phyloP scores from a whole-genome alignment of 2,329 filamentous ascomycete genomes.

The Apiospora phragmitis region DNA sequence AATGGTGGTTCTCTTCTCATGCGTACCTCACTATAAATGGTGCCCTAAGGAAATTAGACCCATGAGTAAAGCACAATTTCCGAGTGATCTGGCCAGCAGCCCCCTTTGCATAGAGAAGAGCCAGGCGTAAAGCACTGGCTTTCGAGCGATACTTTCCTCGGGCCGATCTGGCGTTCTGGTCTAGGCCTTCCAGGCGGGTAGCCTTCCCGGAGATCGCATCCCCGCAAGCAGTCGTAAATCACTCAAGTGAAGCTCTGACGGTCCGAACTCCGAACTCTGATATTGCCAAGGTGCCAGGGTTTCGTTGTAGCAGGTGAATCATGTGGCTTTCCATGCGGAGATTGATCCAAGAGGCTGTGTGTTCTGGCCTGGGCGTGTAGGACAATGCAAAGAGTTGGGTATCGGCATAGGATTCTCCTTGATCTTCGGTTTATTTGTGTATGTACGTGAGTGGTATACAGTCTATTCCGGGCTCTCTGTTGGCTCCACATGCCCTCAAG shows the following conservation, averaged over 20 bases:
- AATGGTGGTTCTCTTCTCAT: not conserved
- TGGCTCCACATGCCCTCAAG: not conserved
- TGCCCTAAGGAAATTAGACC: not conserved
- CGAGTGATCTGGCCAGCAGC: not conserved
- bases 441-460: constrained; percentile 13
- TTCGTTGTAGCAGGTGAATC: not conserved
- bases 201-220: not conserved
- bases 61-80: not conserved
- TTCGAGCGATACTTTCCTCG: not conserved
- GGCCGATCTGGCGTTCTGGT: not conserved
- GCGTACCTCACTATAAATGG: not conserved
- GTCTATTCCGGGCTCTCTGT: constrained; percentile 9
- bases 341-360: not conserved
- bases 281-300: not conserved
- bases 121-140: not conserved
- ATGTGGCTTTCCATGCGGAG: not conserved
- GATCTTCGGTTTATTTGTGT: not conserved
- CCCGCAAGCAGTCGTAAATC: not conserved
- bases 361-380: not conserved
- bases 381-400: not conserved
- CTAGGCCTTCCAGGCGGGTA: not conserved
- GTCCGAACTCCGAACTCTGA: not conserved
- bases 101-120: not conserved
- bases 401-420: not conserved
- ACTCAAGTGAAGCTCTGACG: not conserved